Evolutionary conservation across 2,329 filamentous ascomycete genomes (phyloP).

Genomic region (Xylaria sp.): DNA sequence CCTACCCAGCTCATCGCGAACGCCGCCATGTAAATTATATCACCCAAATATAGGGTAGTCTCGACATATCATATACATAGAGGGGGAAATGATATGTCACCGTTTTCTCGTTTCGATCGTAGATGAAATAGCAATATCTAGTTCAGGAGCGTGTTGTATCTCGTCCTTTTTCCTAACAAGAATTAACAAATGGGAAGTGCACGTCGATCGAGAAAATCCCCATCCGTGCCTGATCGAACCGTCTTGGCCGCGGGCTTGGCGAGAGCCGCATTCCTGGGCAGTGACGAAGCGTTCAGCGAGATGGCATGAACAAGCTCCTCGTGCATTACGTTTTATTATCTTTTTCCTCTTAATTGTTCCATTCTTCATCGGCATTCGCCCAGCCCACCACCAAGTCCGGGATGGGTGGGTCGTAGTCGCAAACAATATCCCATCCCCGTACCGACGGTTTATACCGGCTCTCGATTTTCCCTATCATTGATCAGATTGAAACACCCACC

Average conservation of each 20-base stretch:
- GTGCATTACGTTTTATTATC: constrained; percentile 14
- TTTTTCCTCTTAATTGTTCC: neutral
- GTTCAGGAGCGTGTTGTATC: neutral
- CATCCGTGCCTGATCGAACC: constrained; percentile 35
- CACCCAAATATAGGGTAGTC: neutral
- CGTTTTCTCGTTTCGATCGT: neutral
- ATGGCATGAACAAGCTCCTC: constrained; percentile 7
- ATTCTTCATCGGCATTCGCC: neutral
- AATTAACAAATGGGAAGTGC: constrained; percentile 18
- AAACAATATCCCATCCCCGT: constrained; percentile 2
- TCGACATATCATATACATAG: no score
- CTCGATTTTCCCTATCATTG: neutral
- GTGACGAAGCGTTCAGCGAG: constrained; percentile 6
- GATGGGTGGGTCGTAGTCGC: neutral
- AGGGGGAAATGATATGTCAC: neutral
- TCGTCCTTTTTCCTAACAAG: no score
- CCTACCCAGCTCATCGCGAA: no score
- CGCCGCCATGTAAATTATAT: neutral
- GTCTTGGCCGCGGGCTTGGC: constrained; percentile 38
- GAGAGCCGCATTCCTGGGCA: constrained; percentile 39
- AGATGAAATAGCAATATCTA: neutral
- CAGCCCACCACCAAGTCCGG: neutral
- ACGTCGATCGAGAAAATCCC: constrained; percentile 25
- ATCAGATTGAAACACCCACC: neutral
- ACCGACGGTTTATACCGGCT: neutral